phyloP scores from a whole-genome alignment of 306 rosid genomes.

The Spatholobus suberectus region DNA sequence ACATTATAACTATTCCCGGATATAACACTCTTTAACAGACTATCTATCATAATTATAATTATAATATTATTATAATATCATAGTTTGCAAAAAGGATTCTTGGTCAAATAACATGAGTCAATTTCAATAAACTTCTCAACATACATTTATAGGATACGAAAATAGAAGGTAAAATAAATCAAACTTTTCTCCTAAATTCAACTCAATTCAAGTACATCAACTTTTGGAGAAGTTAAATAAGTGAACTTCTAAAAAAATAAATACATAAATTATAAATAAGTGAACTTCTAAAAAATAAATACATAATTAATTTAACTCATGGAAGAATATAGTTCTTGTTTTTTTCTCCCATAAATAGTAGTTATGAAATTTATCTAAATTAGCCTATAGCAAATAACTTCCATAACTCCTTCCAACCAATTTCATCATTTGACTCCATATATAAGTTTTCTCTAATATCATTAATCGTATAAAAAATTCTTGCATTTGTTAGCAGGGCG shows the following conservation, averaged over 20 bases:
- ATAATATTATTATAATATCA: no score
- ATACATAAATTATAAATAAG: no score
- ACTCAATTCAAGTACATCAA: neutral
- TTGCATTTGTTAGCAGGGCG: slow-evolving; percentile 2
- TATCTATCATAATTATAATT: neutral
- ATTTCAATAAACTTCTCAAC: neutral
- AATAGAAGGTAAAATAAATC: neutral
- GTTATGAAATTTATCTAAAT: neutral
- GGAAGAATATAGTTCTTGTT: no score
- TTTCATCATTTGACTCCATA: neutral
- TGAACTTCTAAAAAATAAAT: no score
- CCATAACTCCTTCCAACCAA: neutral
- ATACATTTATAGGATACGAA: neutral
- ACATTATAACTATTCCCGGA: neutral
- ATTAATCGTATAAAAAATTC: neutral
- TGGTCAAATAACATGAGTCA: neutral
- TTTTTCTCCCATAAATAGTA: neutral
- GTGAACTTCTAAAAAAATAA: no score
- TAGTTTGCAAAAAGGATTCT: neutral
- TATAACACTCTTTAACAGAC: no score
- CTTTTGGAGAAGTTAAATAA: no score
- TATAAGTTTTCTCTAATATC: neutral
- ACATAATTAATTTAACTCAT: no score
- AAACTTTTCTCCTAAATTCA: no score
- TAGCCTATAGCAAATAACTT: neutral